Conservation (phyloP, 352 stramenopile species). For the Thalassiosira allenii region DNA sequence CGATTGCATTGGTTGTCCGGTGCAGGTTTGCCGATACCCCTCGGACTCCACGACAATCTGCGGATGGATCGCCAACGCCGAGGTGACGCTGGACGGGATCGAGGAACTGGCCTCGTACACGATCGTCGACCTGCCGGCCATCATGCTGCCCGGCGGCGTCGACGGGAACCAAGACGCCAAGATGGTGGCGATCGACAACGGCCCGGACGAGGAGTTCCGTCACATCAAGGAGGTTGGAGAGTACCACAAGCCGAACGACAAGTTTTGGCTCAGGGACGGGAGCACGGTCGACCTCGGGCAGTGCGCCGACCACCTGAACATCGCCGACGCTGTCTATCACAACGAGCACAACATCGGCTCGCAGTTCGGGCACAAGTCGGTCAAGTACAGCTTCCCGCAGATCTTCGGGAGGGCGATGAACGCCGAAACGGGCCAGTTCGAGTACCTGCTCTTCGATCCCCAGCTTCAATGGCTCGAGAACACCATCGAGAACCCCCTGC, state of each 20-base stretch:
- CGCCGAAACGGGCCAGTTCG: conserved; percentile 1
- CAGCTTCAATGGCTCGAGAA: conserved; percentile 43
- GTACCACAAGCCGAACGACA: background rate
- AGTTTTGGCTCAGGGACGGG: background rate
- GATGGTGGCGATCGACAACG: background rate
- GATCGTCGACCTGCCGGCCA: background rate
- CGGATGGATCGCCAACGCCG: background rate
- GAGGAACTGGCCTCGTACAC: background rate
- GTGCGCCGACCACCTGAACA: background rate
- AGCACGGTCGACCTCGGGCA: background rate
- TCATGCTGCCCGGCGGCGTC: background rate
- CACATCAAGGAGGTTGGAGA: background rate
- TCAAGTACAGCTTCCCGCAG: conserved; percentile 3
- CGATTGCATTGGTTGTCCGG: background rate
- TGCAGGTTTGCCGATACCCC: background rate
- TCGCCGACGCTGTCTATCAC: background rate
- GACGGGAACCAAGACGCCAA: background rate
- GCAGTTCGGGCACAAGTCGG: background rate
- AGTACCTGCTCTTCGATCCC: conserved; percentile 44
- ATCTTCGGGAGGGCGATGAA: conserved; percentile 3
- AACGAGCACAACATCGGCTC: too few relatives aligned
- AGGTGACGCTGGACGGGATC: background rate
- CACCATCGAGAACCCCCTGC: conserved; percentile 54
- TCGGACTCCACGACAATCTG: background rate
- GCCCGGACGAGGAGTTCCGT: background rate